Conservation (phyloP, 2,329 filamentous ascomycete species). For the Pochonia chlamydosporia region DNA sequence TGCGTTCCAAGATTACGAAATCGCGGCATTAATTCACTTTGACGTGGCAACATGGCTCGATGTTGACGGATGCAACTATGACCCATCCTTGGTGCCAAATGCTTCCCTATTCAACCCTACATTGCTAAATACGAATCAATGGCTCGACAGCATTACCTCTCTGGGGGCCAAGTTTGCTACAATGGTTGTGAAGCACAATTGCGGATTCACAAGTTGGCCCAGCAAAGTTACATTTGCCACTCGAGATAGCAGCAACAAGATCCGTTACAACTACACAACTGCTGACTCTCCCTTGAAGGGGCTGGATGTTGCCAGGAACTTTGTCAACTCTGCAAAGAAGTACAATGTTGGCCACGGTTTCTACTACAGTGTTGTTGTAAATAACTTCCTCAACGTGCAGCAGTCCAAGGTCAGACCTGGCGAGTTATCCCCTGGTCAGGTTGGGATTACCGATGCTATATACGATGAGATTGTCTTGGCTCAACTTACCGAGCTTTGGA, state of each 20-base stretch:
- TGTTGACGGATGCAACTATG: slow-evolving; percentile 20
- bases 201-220: slow-evolving; percentile 23
- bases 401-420: slow-evolving; percentile 11
- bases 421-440: slow-evolving; percentile 13
- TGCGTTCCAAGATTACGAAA: slow-evolving; percentile 19
- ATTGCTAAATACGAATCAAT: slow-evolving; percentile 19
- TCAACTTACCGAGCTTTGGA: slow-evolving; percentile 18
- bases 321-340: slow-evolving; percentile 17
- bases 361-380: slow-evolving; percentile 24
- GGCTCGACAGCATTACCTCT: slow-evolving; percentile 20
- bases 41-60: slow-evolving; percentile 19
- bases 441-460: slow-evolving; percentile 16
- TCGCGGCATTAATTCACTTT: slow-evolving; percentile 20
- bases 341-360: slow-evolving; percentile 21
- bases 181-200: slow-evolving; percentile 24
- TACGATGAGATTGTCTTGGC: slow-evolving; percentile 19
- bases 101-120: slow-evolving; percentile 15
- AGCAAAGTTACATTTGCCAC: slow-evolving; percentile 19
- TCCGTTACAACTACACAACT: slow-evolving; percentile 22
- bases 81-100: slow-evolving; percentile 16
- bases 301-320: slow-evolving; percentile 17
- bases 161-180: slow-evolving; percentile 23
- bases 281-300: slow-evolving; percentile 19
- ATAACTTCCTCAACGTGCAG: slow-evolving; percentile 23
- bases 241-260: slow-evolving; percentile 14